Evolutionary conservation across 2,329 filamentous ascomycete genomes (phyloP).

Genomic region (Aspergillus transmontanensis): DNA sequence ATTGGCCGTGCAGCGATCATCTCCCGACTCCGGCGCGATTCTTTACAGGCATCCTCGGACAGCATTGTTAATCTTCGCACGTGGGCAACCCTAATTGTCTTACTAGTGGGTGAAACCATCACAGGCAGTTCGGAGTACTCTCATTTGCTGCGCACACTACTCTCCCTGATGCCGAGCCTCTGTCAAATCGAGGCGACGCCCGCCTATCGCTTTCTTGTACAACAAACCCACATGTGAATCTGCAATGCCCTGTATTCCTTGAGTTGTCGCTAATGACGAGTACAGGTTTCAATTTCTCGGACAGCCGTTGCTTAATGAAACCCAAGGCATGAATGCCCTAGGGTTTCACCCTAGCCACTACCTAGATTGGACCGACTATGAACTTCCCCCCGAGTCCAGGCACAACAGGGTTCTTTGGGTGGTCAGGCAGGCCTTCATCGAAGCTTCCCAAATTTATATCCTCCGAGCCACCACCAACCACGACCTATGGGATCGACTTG

Average conservation of each 20-base stretch:
- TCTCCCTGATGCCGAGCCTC: constrained; percentile 18
- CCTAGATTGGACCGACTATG: constrained; percentile 21
- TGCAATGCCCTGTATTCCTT: not conserved
- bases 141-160: constrained; percentile 19
- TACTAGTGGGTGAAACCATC: constrained; percentile 28
- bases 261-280: no score
- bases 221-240: constrained; percentile 24
- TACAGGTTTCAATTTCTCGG: constrained; percentile 21
- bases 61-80: constrained; percentile 19
- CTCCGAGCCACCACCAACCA: constrained; percentile 18
- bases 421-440: constrained; percentile 19
- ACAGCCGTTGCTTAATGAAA: constrained; percentile 22
- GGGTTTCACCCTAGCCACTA: constrained; percentile 9
- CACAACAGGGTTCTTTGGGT: constrained; percentile 13
- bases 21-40: constrained; percentile 18
- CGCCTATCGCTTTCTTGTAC: constrained; percentile 13
- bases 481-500: constrained; percentile 25
- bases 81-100: constrained; percentile 25
- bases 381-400: constrained; percentile 16
- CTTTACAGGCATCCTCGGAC: constrained; percentile 14
- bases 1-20: constrained; percentile 19
- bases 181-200: not conserved
- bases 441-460: constrained; percentile 28
- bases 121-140: constrained; percentile 25
- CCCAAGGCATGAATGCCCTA: constrained; percentile 15